phyloP scores from a whole-genome alignment of 108 stramenopile genomes.

The Aurantiochytrium sp. region DNA sequence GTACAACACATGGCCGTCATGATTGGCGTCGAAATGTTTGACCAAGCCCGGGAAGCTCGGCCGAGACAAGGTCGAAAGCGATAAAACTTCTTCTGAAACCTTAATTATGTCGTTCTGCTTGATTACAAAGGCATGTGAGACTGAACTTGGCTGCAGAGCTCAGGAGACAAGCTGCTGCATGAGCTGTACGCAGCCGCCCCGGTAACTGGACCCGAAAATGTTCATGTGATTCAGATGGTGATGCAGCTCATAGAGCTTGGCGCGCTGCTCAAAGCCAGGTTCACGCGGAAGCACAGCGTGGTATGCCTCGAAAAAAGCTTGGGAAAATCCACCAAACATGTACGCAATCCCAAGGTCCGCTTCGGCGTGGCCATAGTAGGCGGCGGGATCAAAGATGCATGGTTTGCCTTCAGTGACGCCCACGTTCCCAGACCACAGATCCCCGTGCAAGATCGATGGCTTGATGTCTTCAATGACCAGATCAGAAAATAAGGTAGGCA shows the following conservation, averaged over 20 bases:
- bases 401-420: conserved; percentile 46
- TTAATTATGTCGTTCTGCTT: too few relatives aligned
- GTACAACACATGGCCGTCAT: too few relatives aligned
- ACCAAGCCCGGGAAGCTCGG: too few relatives aligned
- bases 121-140: background rate
- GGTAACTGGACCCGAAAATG: conserved; percentile 51
- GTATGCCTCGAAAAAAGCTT: conserved; percentile 47
- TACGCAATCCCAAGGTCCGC: conserved; percentile 51
- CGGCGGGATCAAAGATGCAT: conserved; percentile 47
- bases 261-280: conserved; percentile 45
- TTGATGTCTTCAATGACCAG: conserved; percentile 35
- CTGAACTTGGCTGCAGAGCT: background rate
- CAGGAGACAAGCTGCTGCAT: background rate
- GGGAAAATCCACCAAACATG: conserved; percentile 42
- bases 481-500: background rate
- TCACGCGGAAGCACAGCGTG: conserved; percentile 40
- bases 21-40: too few relatives aligned
- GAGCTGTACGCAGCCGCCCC: background rate
- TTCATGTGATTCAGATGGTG: conserved; percentile 62
- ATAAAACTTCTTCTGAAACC: too few relatives aligned
- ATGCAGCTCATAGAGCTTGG: conserved; percentile 54
- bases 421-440: conserved; percentile 55
- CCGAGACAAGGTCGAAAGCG: too few relatives aligned
- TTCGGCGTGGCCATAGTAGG: conserved; percentile 50
- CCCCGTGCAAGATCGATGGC: conserved; percentile 49